These are phyloP conservation scores for Wickerhamiella occidentalis DNA, from an alignment of 805 yeast species.

Conservation along the genomic window DNA sequence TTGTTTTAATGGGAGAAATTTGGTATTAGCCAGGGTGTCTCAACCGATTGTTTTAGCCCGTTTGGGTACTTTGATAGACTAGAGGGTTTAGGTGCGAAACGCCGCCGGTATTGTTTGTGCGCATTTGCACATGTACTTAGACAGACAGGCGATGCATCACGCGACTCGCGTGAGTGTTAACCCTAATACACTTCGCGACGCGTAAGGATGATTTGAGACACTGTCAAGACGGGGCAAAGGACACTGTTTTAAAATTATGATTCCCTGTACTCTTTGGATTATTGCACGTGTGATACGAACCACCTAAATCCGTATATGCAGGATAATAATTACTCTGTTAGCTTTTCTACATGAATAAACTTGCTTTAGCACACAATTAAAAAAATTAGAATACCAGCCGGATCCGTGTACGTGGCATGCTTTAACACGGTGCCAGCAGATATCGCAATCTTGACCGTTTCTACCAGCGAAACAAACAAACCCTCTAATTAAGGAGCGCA, in stretches of 20 bases:
- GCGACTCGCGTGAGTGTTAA: background rate
- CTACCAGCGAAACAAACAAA: too few relatives aligned
- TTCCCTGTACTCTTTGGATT: background rate
- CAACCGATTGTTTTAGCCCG: too few relatives aligned
- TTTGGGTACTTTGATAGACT: too few relatives aligned
- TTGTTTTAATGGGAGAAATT: too few relatives aligned
- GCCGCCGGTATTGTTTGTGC: background rate
- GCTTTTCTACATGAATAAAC: background rate
- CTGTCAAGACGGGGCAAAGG: background rate
- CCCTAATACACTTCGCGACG: background rate
- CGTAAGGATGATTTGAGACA: slow-evolving; percentile 1
- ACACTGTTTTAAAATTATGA: background rate
- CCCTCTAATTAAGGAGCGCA: too few relatives aligned
- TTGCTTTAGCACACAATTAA: too few relatives aligned
- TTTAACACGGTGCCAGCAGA: too few relatives aligned
- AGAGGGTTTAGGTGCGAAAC: background rate
- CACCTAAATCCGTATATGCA: background rate
- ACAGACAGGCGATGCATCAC: background rate
- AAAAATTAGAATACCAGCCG: too few relatives aligned
- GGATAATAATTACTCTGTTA: background rate
- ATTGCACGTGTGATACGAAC: background rate
- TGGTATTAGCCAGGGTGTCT: too few relatives aligned
- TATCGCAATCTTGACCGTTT: too few relatives aligned
- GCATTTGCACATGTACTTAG: background rate
- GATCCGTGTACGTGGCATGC: too few relatives aligned